Evolutionary conservation across 352 stramenopile species (phyloP).

Genomic region (Phytopythium kandeliae): DNA sequence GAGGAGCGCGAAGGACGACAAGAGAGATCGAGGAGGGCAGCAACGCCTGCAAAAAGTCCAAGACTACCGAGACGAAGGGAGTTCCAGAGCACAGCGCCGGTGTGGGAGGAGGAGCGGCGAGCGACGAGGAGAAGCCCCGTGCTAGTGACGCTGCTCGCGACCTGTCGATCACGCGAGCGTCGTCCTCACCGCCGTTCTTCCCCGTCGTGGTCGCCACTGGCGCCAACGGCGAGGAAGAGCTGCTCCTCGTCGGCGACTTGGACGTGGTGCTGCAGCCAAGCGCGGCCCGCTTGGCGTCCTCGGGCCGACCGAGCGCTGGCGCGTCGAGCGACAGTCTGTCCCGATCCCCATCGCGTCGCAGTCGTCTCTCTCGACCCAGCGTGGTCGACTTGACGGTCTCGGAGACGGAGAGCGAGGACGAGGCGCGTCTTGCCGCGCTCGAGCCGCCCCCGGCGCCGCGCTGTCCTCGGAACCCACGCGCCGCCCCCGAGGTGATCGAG

Average conservation of each 20-base stretch:
- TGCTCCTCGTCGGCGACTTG: conserved; percentile 44
- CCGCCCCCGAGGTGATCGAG: conserved; percentile 26
- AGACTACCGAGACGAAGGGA: background rate
- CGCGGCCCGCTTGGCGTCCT: too few relatives aligned
- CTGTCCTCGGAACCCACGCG: background rate
- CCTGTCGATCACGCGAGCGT: background rate
- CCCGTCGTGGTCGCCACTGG: conserved; percentile 27
- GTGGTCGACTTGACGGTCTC: conserved; percentile 29
- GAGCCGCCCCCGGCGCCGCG: background rate
- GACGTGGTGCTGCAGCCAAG: conserved; percentile 39
- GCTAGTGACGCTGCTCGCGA: background rate
- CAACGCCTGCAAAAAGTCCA: conserved; percentile 10
- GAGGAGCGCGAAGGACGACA: too few relatives aligned
- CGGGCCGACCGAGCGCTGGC: too few relatives aligned
- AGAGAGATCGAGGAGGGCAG: conserved; percentile 6
- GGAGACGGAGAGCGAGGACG: conserved; percentile 28
- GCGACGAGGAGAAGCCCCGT: background rate
- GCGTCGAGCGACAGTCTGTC: too few relatives aligned
- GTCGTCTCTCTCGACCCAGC: background rate
- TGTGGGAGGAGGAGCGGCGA: background rate
- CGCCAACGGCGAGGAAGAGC: conserved; percentile 26
- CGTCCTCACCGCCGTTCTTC: conserved; percentile 2
- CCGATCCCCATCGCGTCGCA: too few relatives aligned
- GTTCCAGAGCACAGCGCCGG: background rate
- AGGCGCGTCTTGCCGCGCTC: too few relatives aligned